Conservation (phyloP, 768 basidiomycete species). For the Tylopilus felleus region DNA sequence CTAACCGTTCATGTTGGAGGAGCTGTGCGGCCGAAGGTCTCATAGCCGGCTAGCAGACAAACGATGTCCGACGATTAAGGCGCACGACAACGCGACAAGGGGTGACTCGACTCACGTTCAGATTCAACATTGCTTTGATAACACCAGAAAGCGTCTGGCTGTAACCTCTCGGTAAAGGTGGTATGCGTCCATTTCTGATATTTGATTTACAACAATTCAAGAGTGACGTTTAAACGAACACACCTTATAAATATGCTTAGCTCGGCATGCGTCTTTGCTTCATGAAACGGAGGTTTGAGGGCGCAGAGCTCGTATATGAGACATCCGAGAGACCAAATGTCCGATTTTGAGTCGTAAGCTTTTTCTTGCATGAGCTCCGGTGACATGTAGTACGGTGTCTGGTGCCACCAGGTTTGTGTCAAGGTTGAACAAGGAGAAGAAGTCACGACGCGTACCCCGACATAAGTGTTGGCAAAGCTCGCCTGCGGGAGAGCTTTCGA, state of each 20-base stretch:
- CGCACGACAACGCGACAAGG: neutral
- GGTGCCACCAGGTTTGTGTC: constrained; percentile 39
- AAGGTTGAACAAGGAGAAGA: neutral
- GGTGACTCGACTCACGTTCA: constrained; percentile 54
- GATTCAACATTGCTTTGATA: constrained; percentile 84
- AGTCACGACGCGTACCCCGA: constrained; percentile 64
- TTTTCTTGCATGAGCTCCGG: constrained; percentile 98
- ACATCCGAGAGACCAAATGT: constrained; percentile 98
- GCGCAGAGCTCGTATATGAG: constrained; percentile 96
- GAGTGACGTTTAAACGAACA: constrained; percentile 13
- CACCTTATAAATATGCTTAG: constrained; percentile 79
- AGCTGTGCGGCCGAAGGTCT: constrained; percentile 79
- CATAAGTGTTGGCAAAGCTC: constrained; percentile 93
- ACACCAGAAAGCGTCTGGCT: constrained; percentile 66
- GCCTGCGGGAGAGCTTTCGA: constrained; percentile 88
- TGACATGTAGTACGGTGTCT: constrained; percentile 99
- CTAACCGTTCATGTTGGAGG: constrained; percentile 74
- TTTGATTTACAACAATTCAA: neutral
- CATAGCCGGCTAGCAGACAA: constrained; percentile 65
- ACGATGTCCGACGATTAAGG: neutral
- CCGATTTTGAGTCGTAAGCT: constrained; percentile 95
- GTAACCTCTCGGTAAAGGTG: constrained; percentile 82
- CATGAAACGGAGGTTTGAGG: constrained; percentile 88
- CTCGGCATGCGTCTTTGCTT: constrained; percentile 86
- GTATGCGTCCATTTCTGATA: constrained; percentile 80